Conservation (phyloP, 805 yeast species). For the Lipomyces mesembrius region DNA sequence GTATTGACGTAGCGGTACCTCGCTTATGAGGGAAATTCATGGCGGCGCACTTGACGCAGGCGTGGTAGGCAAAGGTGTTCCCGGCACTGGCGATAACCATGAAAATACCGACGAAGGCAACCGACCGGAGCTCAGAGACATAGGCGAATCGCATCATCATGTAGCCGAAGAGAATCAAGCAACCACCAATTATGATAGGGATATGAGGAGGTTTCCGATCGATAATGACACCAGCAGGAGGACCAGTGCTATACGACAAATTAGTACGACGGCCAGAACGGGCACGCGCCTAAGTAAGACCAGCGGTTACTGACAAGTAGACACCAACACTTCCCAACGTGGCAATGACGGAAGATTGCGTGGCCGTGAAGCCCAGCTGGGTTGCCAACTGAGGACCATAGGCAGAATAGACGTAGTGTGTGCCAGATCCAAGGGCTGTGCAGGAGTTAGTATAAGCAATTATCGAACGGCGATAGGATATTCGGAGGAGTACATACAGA, state of each 20-base stretch:
- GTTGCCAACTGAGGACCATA: constrained; percentile 77
- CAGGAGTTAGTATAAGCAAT: neutral
- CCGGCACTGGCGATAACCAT: constrained; percentile 68
- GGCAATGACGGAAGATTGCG: constrained; percentile 67
- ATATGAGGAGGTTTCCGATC: constrained; percentile 64
- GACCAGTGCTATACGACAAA: constrained; percentile 53
- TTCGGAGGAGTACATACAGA: constrained; percentile 23
- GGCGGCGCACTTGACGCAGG: constrained; percentile 75
- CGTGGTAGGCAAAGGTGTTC: constrained; percentile 65
- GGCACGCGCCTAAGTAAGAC: constrained; percentile 30
- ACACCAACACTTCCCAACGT: constrained; percentile 69
- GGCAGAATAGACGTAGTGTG: constrained; percentile 74
- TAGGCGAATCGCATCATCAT: constrained; percentile 58
- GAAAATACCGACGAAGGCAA: constrained; percentile 52
- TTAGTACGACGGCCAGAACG: neutral
- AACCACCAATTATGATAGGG: constrained; percentile 53
- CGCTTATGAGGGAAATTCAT: constrained; percentile 65
- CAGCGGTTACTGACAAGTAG: constrained; percentile 48
- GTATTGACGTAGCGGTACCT: constrained; percentile 77
- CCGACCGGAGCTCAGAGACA: constrained; percentile 45
- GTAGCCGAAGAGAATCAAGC: constrained; percentile 59
- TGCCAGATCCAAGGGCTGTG: constrained; percentile 53
- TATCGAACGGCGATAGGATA: neutral
- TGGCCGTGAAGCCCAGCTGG: constrained; percentile 60
- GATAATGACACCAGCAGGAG: constrained; percentile 67